Base-by-base conservation (phyloP, 2,329 filamentous ascomycete species). In the Fusarium virguliforme region DNA sequence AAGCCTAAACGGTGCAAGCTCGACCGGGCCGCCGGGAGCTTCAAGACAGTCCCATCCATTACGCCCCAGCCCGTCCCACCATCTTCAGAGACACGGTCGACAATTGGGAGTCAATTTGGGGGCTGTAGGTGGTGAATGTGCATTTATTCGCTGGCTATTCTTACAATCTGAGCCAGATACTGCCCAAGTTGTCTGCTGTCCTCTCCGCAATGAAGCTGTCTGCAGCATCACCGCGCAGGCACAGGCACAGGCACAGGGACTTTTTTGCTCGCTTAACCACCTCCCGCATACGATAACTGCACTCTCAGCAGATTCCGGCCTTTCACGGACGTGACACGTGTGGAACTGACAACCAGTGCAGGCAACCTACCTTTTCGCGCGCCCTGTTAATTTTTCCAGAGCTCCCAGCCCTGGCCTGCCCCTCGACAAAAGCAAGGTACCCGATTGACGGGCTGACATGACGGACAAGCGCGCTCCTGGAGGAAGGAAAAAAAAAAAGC, bases 21-120 rank as follows among this genome's bases (percentile, higher is more conserved):
- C 40, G 18, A 2, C 50, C 69, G 69, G 69, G 65, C 69, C 69
- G 65, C 51, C 69, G 69, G 69, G 65, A 72, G 53, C 59, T 70
- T 70, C 56, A 28, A 46, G 50, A 43, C 24, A 15, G 30, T 60
- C 43, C 43, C 41, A 38, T 40, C 51, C 55, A 46, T 67, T 43
- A 70, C 41, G 64, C 57, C 61, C 53, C 43, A 66, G 24, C 53
- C 48, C 56, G 43, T 41, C 41, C 54, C 37, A 51, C 55, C 43
- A 60, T 53, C 30, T 56, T 7, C 26, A 50, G 15, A 12, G 26
- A 50, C 26, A 18, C 26, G n/a, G 43, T 15, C 4, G 26, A 18
- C 9, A n/a, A 18, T 46, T 10, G 2, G 22, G 40, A 12, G 32
- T 34, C 43, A 18, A 30, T 30, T 30, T 30, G 28, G 28, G 28